Percentiles rank a stretch among this genome's conserved stretches.
phyloP scores from a whole-genome alignment of 768 basidiomycete species.

The Dictyophora rubrovolvata region DNA sequence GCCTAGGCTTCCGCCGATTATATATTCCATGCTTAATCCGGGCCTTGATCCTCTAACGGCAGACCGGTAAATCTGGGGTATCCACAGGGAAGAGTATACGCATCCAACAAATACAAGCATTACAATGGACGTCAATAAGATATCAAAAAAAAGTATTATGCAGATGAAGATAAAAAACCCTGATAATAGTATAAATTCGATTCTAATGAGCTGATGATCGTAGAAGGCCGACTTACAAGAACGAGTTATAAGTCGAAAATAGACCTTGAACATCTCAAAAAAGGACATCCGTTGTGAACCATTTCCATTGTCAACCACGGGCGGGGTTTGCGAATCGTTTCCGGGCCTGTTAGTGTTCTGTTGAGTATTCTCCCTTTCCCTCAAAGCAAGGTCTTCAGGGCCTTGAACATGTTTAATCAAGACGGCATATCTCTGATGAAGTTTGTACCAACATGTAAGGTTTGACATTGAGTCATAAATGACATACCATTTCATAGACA shows the following conservation, averaged over 20 bases:
- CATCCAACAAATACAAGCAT: constrained; percentile 54
- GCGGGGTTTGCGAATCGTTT: not conserved
- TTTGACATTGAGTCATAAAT: not conserved
- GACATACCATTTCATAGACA: constrained; percentile 70
- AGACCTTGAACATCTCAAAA: constrained; percentile 43
- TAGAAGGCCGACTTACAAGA: constrained; percentile 40
- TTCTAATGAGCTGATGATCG: too few relatives aligned
- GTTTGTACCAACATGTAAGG: constrained; percentile 1
- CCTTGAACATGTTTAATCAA: constrained; percentile 77
- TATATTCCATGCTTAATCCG: constrained; percentile 57
- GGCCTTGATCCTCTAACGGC: constrained; percentile 59
- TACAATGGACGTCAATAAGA: constrained; percentile 58
- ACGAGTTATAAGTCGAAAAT: constrained; percentile 55
- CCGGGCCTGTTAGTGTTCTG: not conserved
- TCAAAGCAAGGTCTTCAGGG: constrained; percentile 44
- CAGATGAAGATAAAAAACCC: constrained; percentile 62
- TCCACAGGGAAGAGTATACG: constrained; percentile 76
- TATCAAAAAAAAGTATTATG: constrained; percentile 61
- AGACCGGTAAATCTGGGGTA: constrained; percentile 76
- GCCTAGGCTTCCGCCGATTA: constrained; percentile 67
- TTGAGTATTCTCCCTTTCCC: not conserved
- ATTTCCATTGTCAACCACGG: not conserved
- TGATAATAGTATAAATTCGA: constrained; percentile 18
- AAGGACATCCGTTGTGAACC: constrained; percentile 11
- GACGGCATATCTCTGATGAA: constrained; percentile 66